A percentile compares a stretch with the other conserved stretches of the same genome.
Evolutionary conservation across 73 alveolate genomes (phyloP).

Genomic region (Uronychia binucleata): DNA sequence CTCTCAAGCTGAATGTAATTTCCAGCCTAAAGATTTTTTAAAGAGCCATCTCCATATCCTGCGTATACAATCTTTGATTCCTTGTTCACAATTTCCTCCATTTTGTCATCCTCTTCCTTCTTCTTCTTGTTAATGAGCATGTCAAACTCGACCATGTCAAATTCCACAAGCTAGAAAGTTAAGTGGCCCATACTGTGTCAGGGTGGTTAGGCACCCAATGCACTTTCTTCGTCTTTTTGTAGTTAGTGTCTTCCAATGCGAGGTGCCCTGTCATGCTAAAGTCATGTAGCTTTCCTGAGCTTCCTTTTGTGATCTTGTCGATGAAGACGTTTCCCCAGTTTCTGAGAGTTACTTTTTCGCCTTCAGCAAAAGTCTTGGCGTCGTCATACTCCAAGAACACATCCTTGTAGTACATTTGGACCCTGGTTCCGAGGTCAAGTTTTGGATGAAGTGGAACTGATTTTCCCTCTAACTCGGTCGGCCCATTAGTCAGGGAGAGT

Average conservation of each 20-base stretch:
- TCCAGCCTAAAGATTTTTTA: conserved; percentile 71
- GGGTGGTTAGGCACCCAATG: conserved; percentile 88
- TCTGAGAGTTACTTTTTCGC: conserved; percentile 82
- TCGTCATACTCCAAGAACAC: conserved; percentile 79
- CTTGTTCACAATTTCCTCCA: conserved; percentile 76
- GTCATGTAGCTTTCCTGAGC: conserved; percentile 49
- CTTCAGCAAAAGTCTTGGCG: conserved; percentile 60
- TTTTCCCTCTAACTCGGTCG: conserved; percentile 67
- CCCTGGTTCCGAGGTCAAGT: conserved; percentile 68
- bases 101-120: conserved; percentile 86
- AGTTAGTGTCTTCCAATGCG: conserved; percentile 87
- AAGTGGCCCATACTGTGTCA: too few species aligned
- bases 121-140: conserved; percentile 87
- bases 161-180: conserved; percentile 67
- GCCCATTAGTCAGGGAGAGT: conserved; percentile 69
- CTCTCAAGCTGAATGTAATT: conserved; percentile 89
- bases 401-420: conserved; percentile 51
- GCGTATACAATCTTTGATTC: conserved; percentile 83
- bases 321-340: conserved; percentile 81
- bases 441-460: conserved; percentile 86
- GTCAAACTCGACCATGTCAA: conserved; percentile 89
- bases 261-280: conserved; percentile 20
- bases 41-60: conserved; percentile 84
- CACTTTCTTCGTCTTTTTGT: conserved; percentile 85
- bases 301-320: conserved; percentile 46